Evolutionary conservation across 2,329 filamentous ascomycete species (phyloP).

Genomic region (Phoma herbarum): DNA sequence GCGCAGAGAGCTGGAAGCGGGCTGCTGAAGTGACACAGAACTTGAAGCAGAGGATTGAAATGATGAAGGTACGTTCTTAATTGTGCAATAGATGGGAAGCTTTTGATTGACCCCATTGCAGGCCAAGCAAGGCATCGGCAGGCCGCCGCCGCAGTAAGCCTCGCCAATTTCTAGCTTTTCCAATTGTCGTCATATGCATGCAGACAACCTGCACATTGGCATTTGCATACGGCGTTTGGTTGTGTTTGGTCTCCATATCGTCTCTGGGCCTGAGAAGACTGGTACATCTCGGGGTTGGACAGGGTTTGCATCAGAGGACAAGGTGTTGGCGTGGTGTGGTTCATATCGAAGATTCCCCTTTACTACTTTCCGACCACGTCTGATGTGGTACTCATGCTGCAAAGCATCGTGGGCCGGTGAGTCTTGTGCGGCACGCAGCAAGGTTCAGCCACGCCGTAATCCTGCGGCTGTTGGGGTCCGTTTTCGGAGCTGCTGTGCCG

Average conservation of each 20-base stretch:
- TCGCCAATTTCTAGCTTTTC: not conserved
- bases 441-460: not conserved
- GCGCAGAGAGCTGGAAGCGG: constrained; percentile 89
- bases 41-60: constrained; percentile 94
- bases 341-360: constrained; percentile 15
- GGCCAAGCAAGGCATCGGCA: constrained; percentile 52
- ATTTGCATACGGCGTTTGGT: constrained; percentile 19
- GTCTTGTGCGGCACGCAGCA: not conserved
- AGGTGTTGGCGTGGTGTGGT: constrained; percentile 12
- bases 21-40: constrained; percentile 98
- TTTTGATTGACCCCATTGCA: constrained; percentile 30
- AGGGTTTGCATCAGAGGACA: constrained; percentile 9
- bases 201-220: not conserved
- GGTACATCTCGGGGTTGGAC: not conserved
- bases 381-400: not conserved
- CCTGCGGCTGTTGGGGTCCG: not conserved
- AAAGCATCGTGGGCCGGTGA: not conserved
- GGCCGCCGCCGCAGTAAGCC: constrained; percentile 35
- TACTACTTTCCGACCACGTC: not conserved
- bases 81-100: not conserved
- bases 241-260: not conserved
- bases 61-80: constrained; percentile 79
- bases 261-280: not conserved
- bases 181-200: not conserved
- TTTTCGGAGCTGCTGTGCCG: constrained; percentile 6